These are phyloP conservation scores for Lasiodiplodia gonubiensis DNA, from an alignment of 2,329 filamentous ascomycete genomes.

Conservation along the genomic window DNA sequence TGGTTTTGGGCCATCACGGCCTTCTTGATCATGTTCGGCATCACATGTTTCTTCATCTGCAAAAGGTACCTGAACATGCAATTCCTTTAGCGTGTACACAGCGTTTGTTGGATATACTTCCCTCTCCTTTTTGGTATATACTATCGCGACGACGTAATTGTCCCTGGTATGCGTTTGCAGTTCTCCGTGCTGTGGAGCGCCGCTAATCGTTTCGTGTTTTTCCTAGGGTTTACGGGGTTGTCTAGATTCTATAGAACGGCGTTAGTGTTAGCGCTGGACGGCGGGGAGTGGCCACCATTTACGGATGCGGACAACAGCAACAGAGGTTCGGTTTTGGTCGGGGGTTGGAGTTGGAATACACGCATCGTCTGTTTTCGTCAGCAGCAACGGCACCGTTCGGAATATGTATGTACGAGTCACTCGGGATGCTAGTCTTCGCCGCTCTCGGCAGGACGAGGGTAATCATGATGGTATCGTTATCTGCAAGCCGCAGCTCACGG, in stretches of 20 bases:
- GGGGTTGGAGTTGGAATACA: background rate
- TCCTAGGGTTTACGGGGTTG: slow-evolving; percentile 26
- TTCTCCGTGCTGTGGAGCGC: slow-evolving; percentile 4
- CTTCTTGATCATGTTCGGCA: slow-evolving; percentile 77
- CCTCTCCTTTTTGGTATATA: slow-evolving; percentile 9
- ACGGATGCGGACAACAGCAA: background rate
- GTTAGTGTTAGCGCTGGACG: background rate
- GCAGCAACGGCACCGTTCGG: background rate
- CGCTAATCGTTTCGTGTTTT: slow-evolving; percentile 12
- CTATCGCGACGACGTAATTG: slow-evolving; percentile 4
- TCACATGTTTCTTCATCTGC: slow-evolving; percentile 79
- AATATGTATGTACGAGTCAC: background rate
- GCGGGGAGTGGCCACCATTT: background rate
- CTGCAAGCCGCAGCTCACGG: background rate
- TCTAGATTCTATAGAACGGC: slow-evolving; percentile 3
- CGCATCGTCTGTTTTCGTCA: background rate
- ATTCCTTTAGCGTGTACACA: slow-evolving; percentile 26
- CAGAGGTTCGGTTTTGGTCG: background rate
- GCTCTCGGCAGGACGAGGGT: background rate
- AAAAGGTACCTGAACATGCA: slow-evolving; percentile 71
- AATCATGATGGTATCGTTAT: background rate
- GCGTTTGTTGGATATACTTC: background rate
- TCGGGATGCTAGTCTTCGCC: background rate
- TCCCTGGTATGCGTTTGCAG: slow-evolving; percentile 2
- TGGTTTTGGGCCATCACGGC: slow-evolving; percentile 68